Evolutionary conservation across 352 stramenopile genomes (phyloP).

Genomic region (Pythium sp.): DNA sequence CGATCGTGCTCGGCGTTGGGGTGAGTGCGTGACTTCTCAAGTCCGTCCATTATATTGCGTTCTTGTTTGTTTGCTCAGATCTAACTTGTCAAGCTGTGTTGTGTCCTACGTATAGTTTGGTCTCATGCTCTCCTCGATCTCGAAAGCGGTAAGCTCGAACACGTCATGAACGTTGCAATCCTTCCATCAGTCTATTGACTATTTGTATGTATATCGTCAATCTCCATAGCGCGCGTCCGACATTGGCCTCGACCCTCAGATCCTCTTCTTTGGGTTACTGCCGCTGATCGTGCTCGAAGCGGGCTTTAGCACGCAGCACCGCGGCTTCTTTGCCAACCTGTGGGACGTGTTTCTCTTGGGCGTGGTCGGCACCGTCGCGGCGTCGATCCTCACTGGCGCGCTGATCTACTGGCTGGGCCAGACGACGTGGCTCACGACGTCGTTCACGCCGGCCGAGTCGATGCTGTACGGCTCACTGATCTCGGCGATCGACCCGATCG

Average conservation of each 20-base stretch:
- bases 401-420: constrained; percentile 45
- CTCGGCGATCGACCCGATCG: constrained; percentile 90
- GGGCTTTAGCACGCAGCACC: constrained; percentile 63
- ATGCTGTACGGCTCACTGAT: constrained; percentile 91
- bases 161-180: not conserved
- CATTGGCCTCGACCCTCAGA: constrained; percentile 52
- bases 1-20: constrained; percentile 48
- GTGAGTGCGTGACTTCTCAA: constrained; percentile 2
- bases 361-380: constrained; percentile 44
- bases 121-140: constrained; percentile 35
- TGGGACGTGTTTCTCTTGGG: constrained; percentile 40
- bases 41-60: too few relatives aligned
- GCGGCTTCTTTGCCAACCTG: constrained; percentile 59
- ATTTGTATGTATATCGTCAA: constrained; percentile 1
- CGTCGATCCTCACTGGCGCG: constrained; percentile 49
- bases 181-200: not conserved
- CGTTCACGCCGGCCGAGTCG: constrained; percentile 75
- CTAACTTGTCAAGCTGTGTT: not conserved
- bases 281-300: constrained; percentile 67
- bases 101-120: constrained; percentile 26
- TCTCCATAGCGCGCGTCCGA: constrained; percentile 32
- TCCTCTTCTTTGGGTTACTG: constrained; percentile 60
- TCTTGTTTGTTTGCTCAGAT: not conserved
- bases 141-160: constrained; percentile 25
- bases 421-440: constrained; percentile 40